phyloP scores from a whole-genome alignment of 2,329 filamentous ascomycete species.

The Alternaria consortialis region DNA sequence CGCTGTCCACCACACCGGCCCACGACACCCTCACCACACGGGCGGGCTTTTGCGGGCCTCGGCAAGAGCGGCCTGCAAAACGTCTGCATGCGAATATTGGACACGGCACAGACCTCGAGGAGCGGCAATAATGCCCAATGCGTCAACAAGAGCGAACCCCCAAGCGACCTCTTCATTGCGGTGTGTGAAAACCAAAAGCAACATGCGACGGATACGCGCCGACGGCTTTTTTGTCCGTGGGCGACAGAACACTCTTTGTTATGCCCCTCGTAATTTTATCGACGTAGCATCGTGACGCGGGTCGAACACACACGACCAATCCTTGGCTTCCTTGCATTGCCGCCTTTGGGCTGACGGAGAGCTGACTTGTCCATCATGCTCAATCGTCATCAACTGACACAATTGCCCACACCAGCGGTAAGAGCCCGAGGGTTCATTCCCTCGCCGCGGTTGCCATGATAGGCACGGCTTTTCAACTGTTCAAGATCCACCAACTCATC shows the following conservation, averaged over 20 bases:
- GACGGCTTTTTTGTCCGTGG: slow-evolving; percentile 4
- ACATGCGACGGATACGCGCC: slow-evolving; percentile 22
- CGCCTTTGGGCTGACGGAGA: slow-evolving; percentile 15
- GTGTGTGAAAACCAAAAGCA: slow-evolving; percentile 30
- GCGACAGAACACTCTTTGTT: neutral
- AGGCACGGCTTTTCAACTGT: slow-evolving; percentile 8
- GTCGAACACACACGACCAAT: neutral
- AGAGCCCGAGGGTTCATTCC: slow-evolving; percentile 8
- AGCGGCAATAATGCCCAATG: slow-evolving; percentile 42
- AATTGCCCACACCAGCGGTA: slow-evolving; percentile 13
- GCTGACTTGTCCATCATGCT: slow-evolving; percentile 13
- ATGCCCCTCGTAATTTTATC: neutral
- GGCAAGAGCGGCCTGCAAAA: slow-evolving; percentile 35
- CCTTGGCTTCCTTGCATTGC: slow-evolving; percentile 8
- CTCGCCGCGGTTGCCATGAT: slow-evolving; percentile 15
- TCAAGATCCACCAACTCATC: slow-evolving; percentile 4
- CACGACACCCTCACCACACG: slow-evolving; percentile 15
- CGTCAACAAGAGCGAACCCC: slow-evolving; percentile 32
- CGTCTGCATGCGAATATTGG: slow-evolving; percentile 47
- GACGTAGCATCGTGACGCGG: neutral
- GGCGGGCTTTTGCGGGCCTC: slow-evolving; percentile 25
- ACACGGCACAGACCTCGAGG: slow-evolving; percentile 42
- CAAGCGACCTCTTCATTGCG: slow-evolving; percentile 26
- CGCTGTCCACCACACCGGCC: neutral
- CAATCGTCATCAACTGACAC: slow-evolving; percentile 29